Conservation (phyloP, 2,329 filamentous ascomycete genomes). For the Fusarium mexicanum region DNA sequence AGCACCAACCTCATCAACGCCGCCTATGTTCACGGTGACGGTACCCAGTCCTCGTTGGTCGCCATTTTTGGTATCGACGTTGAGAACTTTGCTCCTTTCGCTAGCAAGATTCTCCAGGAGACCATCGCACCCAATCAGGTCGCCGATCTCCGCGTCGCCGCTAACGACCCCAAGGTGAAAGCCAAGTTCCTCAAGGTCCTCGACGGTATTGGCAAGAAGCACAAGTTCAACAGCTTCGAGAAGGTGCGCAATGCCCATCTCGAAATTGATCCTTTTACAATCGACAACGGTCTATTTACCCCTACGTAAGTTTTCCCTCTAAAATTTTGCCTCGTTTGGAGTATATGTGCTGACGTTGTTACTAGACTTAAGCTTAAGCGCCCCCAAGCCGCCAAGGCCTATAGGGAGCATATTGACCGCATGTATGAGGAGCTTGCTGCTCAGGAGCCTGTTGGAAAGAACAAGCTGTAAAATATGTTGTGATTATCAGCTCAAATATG, state of each 20-base stretch:
- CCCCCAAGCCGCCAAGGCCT: slow-evolving; percentile 64
- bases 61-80: slow-evolving; percentile 90
- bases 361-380: slow-evolving; percentile 68
- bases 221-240: slow-evolving; percentile 94
- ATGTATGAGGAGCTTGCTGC: slow-evolving; percentile 64
- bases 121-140: slow-evolving; percentile 71
- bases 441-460: slow-evolving; percentile 25
- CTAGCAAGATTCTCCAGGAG: slow-evolving; percentile 78
- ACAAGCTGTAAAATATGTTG: slow-evolving; percentile 39
- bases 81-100: slow-evolving; percentile 82
- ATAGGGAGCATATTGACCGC: slow-evolving; percentile 61
- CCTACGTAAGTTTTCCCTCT: slow-evolving; percentile 74
- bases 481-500: neutral
- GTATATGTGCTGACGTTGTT: slow-evolving; percentile 15
- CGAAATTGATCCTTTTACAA: slow-evolving; percentile 87
- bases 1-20: slow-evolving; percentile 80
- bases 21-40: slow-evolving; percentile 92
- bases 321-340: neutral
- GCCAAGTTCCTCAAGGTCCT: slow-evolving; percentile 81
- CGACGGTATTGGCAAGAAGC: slow-evolving; percentile 79
- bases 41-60: slow-evolving; percentile 82
- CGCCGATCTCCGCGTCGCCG: slow-evolving; percentile 72
- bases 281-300: slow-evolving; percentile 90
- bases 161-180: slow-evolving; percentile 74
- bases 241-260: slow-evolving; percentile 78